Percentiles rank a stretch among this genome's conserved stretches.
Evolutionary conservation across 345 rosid species (phyloP).

Genomic region (Tarenaya hassleriana): DNA sequence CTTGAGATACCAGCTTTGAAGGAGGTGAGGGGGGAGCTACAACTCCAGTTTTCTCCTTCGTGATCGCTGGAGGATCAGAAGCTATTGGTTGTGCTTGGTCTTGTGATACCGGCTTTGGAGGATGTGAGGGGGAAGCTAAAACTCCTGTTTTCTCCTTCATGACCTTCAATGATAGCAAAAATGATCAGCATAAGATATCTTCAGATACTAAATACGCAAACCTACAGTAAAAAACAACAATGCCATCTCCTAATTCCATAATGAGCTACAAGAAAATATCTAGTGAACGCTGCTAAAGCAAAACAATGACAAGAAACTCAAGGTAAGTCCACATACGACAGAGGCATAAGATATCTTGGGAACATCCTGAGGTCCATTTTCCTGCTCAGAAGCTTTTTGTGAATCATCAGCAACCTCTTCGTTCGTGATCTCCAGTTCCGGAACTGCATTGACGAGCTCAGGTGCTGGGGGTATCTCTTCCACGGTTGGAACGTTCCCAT

Average conservation of each 20-base stretch:
- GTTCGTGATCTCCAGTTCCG: slow-evolving; percentile 46
- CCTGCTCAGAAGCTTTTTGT: slow-evolving; percentile 30
- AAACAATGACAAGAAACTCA: background rate
- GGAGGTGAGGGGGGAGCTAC: too few species aligned
- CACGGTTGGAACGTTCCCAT: slow-evolving; percentile 30
- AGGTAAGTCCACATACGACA: slow-evolving; percentile 37
- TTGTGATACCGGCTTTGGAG: slow-evolving; percentile 38
- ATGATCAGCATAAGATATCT: too few species aligned
- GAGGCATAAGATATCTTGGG: slow-evolving; percentile 78
- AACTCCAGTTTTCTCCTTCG: too few species aligned
- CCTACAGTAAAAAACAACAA: too few species aligned
- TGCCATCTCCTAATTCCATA: too few species aligned
- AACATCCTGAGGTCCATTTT: slow-evolving; percentile 37
- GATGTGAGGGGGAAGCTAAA: slow-evolving; percentile 29
- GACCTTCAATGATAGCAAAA: slow-evolving; percentile 41
- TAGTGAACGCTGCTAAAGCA: background rate
- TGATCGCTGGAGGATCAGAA: slow-evolving; percentile 32
- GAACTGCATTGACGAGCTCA: slow-evolving; percentile 28
- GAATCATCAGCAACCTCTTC: slow-evolving; percentile 43
- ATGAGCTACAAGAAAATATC: too few species aligned
- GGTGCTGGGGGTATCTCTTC: slow-evolving; percentile 40
- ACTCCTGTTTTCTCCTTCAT: slow-evolving; percentile 43
- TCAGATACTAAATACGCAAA: too few species aligned
- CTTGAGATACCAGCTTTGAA: too few species aligned
- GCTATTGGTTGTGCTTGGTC: slow-evolving; percentile 40